Evolutionary conservation across 2,329 filamentous ascomycete genomes (phyloP).

Genomic region (Nemania bipapillata): DNA sequence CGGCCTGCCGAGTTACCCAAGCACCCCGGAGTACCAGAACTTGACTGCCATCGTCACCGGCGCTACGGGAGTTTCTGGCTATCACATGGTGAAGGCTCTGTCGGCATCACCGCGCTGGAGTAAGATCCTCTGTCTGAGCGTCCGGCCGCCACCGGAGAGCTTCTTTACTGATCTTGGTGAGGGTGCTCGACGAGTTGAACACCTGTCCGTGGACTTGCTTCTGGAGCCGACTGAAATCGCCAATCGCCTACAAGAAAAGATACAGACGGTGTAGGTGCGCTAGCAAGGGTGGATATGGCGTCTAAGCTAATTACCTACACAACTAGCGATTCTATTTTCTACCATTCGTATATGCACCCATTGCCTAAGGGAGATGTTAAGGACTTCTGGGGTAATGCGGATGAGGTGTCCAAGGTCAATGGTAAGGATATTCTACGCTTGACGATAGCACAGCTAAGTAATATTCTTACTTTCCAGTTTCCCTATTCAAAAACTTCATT

Average conservation of each 20-base stretch:
- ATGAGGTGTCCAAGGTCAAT: slow-evolving; percentile 8
- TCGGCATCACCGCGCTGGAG: slow-evolving; percentile 1
- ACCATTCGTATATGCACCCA: slow-evolving; percentile 8
- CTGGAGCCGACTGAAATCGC: slow-evolving; percentile 2
- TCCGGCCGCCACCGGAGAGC: neutral
- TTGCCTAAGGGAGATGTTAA: neutral
- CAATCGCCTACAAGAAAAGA: neutral
- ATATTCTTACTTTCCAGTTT: neutral
- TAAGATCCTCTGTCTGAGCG: slow-evolving; percentile 1
- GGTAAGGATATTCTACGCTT: neutral
- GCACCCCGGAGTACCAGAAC: neutral
- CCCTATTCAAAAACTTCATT: neutral
- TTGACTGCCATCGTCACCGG: slow-evolving; percentile 9
- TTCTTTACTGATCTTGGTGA: slow-evolving; percentile 1
- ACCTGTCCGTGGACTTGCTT: neutral
- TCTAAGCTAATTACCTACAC: neutral
- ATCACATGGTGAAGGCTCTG: slow-evolving; percentile 6
- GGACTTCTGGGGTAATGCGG: neutral
- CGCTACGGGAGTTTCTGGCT: slow-evolving; percentile 4
- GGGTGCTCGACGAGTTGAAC: slow-evolving; percentile 1
- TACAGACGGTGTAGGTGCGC: neutral
- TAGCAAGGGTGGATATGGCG: neutral
- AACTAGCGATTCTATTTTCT: slow-evolving; percentile 4
- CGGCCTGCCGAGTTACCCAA: neutral
- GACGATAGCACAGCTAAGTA: no score